Evolutionary conservation across 768 basidiomycete genomes (phyloP), one percentile per base, ranked within the genome.

Genomic region (Agaricus sinodeliciosus): DNA sequence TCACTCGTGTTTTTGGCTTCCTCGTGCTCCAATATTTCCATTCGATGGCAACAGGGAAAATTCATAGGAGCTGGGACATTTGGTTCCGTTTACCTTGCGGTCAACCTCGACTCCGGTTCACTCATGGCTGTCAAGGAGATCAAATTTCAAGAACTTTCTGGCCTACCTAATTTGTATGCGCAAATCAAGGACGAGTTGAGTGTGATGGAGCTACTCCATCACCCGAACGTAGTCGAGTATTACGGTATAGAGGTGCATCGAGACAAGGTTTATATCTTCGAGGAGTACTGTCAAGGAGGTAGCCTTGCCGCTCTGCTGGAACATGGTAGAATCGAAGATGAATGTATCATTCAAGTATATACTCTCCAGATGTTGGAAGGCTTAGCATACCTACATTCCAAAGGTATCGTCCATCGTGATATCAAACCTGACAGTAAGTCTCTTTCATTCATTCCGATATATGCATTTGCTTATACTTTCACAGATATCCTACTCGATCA

Each of bases 51-150:
- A 66, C 96, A 99, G 70, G 94, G 95, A 12, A 84, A 88, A 54
- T 97, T 97, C 72, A 97, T 99, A 60, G 96, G 95, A 47, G 85
- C 94, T n/a, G 96, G 96, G 13, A 94, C 96, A 8, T 97, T 96
- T 67, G 96, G 96, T 18, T 95, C 91, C n/a, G 96, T 99, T n/a
- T 99, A 98, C 66, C 81, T 93, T 43, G 96, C 94, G 15, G 88
- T 97, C 69, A 98, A 98, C 65, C 77, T 98, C 51, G 96, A 98
- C 64, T 87, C 90, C 1, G 92, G 94, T 43, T 88, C 89, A 40
- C 82, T 97, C 56, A 97, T 99, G 94, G 96, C 96, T 8, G 96
- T 97, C 62, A 99, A 99, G 72, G 96, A 98, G 72, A 93, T 98
- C 66, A 92, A 93, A 55, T 95, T 94, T 67, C 93, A 94, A 64